Evolutionary conservation across 345 rosid genomes (phyloP).

Genomic region (Populus ilicifolia): DNA sequence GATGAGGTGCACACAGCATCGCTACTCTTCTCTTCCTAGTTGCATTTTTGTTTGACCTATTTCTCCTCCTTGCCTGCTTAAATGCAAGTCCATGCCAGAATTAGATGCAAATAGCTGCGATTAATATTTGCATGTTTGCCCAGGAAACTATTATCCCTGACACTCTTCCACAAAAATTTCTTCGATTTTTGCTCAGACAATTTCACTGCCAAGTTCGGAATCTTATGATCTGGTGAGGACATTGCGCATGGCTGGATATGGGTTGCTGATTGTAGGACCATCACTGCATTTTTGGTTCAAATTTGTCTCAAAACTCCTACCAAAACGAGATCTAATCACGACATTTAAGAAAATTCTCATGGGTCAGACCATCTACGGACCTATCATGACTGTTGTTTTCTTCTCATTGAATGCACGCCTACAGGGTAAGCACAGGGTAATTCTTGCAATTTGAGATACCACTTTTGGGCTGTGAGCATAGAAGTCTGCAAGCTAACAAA

Average conservation of each 20-base stretch:
- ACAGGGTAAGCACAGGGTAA: slow-evolving; percentile 47
- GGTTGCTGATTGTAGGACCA: slow-evolving; percentile 70
- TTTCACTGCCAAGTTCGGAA: slow-evolving; percentile 34
- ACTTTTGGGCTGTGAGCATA: neutral
- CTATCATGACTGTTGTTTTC: slow-evolving; percentile 68
- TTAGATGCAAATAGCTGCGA: neutral
- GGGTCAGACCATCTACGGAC: slow-evolving; percentile 76
- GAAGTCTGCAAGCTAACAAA: neutral
- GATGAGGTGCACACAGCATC: neutral
- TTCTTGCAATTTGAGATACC: neutral
- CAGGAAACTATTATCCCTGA: neutral
- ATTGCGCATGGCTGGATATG: slow-evolving; percentile 82
- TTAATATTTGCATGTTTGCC: neutral
- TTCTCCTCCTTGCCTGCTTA: neutral
- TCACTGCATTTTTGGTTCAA: slow-evolving; percentile 84
- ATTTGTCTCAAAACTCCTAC: slow-evolving; percentile 63
- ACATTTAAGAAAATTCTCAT: slow-evolving; percentile 82
- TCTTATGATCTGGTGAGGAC: slow-evolving; percentile 76
- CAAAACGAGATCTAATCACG: slow-evolving; percentile 65
- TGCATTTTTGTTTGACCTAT: neutral
- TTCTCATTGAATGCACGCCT: slow-evolving; percentile 63
- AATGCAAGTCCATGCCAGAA: neutral
- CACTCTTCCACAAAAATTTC: neutral
- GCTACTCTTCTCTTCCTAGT: neutral
- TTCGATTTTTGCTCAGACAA: slow-evolving; percentile 33